Evolutionary conservation across 2,329 filamentous ascomycete species (phyloP).

Genomic region (Paecilomyces variotii): DNA sequence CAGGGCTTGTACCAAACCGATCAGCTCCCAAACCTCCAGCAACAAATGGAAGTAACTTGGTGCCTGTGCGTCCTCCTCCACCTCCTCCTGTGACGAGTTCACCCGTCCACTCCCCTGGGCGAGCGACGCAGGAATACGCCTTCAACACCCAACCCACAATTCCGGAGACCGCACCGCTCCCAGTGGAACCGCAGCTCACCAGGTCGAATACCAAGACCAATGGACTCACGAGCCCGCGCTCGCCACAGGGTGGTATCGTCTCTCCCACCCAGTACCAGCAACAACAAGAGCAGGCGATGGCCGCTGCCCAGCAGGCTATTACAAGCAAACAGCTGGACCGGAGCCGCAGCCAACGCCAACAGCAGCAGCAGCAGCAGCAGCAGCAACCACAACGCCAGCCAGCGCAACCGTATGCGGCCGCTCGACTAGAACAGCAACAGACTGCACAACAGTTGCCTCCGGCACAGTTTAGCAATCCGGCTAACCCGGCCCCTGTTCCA

Average conservation of each 20-base stretch:
- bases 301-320: slow-evolving; percentile 70
- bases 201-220: slow-evolving; percentile 60
- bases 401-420: too few relatives aligned
- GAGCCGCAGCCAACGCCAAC: slow-evolving; percentile 64
- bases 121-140: slow-evolving; percentile 49
- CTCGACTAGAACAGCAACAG: slow-evolving; percentile 21
- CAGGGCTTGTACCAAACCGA: slow-evolving; percentile 64
- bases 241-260: slow-evolving; percentile 27
- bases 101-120: slow-evolving; percentile 35
- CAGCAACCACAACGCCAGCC: slow-evolving; percentile 41
- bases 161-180: slow-evolving; percentile 49
- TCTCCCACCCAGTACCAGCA: slow-evolving; percentile 45
- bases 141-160: slow-evolving; percentile 42
- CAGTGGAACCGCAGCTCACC: slow-evolving; percentile 60
- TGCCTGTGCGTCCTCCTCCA: slow-evolving; percentile 36
- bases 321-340: slow-evolving; percentile 60
- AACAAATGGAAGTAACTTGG: slow-evolving; percentile 22
- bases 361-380: slow-evolving; percentile 41
- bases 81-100: slow-evolving; percentile 37
- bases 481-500: slow-evolving; percentile 30
- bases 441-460: slow-evolving; percentile 17
- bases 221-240: slow-evolving; percentile 43
- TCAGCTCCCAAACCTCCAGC: slow-evolving; percentile 81
- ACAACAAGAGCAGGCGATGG: slow-evolving; percentile 79
- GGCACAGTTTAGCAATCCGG: slow-evolving; percentile 33